These are phyloP conservation scores for Ampelocalamus luodianensis DNA, from an alignment of 176 grass and related monocot genomes.

Conservation along the genomic window DNA sequence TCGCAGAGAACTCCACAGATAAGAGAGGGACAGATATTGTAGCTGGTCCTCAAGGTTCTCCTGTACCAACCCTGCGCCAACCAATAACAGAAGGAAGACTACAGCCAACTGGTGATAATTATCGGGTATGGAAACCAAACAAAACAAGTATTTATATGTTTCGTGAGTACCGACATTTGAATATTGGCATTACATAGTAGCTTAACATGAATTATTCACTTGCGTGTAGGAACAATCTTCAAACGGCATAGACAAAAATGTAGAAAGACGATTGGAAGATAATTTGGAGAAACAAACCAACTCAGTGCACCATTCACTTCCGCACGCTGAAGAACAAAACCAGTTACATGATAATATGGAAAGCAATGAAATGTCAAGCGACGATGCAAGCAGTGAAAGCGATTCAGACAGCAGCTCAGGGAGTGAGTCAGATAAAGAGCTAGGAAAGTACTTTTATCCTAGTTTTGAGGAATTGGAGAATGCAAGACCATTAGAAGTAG, in stretches of 20 bases:
- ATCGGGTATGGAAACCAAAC: slow-evolving; percentile 22
- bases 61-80: not conserved
- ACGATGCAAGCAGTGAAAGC: slow-evolving; percentile 28
- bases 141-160: not conserved
- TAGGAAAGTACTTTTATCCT: slow-evolving; percentile 25
- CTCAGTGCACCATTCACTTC: slow-evolving; percentile 11
- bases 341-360: slow-evolving; percentile 29
- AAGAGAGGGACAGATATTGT: not conserved
- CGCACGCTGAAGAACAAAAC: slow-evolving; percentile 22
- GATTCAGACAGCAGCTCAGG: slow-evolving; percentile 37
- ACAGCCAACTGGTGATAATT: not conserved
- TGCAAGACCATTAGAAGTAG: slow-evolving; percentile 19
- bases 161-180: not conserved
- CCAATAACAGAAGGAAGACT: slow-evolving; percentile 13
- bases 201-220: slow-evolving; percentile 8
- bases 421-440: slow-evolving; percentile 29
- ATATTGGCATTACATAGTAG: not conserved
- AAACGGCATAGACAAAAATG: slow-evolving; percentile 9
- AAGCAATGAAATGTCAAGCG: slow-evolving; percentile 13
- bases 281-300: not conserved
- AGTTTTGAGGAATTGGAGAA: slow-evolving; percentile 31
- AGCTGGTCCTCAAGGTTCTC: not conserved
- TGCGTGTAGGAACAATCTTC: slow-evolving; percentile 30
- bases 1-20: not conserved
- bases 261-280: slow-evolving; percentile 3